Conservation (phyloP, 306 rosid species). For the Citrullus mucosospermus region DNA sequence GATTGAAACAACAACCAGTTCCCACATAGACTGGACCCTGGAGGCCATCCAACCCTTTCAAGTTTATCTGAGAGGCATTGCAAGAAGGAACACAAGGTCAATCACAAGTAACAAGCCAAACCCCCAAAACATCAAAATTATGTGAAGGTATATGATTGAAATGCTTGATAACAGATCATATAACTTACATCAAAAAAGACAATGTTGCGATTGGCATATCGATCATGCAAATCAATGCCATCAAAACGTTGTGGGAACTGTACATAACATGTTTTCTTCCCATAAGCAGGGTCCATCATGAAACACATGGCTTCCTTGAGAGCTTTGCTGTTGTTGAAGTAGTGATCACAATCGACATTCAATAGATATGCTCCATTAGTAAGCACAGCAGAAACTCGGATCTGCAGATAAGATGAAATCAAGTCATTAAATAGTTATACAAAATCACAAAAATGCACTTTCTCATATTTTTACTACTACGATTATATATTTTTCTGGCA, state of each 20-base stretch:
- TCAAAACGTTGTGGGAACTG: conserved; percentile 99
- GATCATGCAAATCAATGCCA: conserved; percentile 94
- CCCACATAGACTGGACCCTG: conserved; percentile 99
- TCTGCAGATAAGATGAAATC: conserved; percentile 36
- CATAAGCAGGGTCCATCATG: conserved; percentile 93
- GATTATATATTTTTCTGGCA: background rate
- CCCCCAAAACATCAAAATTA: background rate
- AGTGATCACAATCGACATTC: conserved; percentile 98
- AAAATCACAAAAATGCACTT: background rate
- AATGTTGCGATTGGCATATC: conserved; percentile 98
- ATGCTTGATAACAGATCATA: background rate
- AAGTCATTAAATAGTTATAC: background rate
- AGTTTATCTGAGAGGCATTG: conserved; percentile 54
- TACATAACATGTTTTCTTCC: conserved; percentile 94
- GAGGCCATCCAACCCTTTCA: conserved; percentile 95
- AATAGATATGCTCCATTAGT: conserved; percentile 94
- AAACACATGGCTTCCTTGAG: conserved; percentile 99
- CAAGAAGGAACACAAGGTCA: background rate
- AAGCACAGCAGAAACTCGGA: conserved; percentile 96
- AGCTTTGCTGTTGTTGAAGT: conserved; percentile 95
- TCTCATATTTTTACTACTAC: background rate
- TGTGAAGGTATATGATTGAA: conserved; percentile 1
- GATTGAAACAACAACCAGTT: conserved; percentile 98
- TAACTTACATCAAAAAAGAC: conserved; percentile 92
- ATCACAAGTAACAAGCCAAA: background rate